These are phyloP conservation scores for Penicillium sp. DNA, from an alignment of 2,329 filamentous ascomycete genomes.

Conservation along the genomic window DNA sequence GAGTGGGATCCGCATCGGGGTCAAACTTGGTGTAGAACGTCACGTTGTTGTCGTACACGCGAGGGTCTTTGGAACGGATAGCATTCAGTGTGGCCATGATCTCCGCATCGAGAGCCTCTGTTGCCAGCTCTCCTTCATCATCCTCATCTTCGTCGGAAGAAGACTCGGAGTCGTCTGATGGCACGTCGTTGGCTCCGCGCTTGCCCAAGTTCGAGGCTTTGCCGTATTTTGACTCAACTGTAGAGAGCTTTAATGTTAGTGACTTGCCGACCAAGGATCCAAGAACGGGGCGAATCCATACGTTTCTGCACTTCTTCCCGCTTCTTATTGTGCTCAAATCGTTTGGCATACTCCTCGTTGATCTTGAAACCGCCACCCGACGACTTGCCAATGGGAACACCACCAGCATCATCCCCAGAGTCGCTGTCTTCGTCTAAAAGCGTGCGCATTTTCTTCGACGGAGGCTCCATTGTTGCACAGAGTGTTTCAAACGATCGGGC, in stretches of 20 bases:
- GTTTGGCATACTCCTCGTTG: conserved; percentile 82
- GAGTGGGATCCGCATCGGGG: conserved; percentile 44
- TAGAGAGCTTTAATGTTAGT: conserved; percentile 3
- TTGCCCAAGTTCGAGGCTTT: conserved; percentile 43
- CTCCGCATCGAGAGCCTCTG: conserved; percentile 77
- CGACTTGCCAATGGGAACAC: conserved; percentile 36
- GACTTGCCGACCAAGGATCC: neutral
- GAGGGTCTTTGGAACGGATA: conserved; percentile 84
- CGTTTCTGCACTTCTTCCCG: conserved; percentile 71
- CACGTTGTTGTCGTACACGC: conserved; percentile 76
- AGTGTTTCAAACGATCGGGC: too few species aligned
- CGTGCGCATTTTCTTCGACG: conserved; percentile 42
- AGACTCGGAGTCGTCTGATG: conserved; percentile 63
- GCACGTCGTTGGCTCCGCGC: conserved; percentile 40
- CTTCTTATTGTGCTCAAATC: conserved; percentile 97
- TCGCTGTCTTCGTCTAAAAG: conserved; percentile 40
- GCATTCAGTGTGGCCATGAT: conserved; percentile 84
- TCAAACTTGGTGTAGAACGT: conserved; percentile 73
- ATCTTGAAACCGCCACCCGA: conserved; percentile 62
- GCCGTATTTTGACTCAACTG: conserved; percentile 86
- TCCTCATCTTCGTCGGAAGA: conserved; percentile 79
- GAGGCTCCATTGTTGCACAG: conserved; percentile 43
- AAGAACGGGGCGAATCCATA: conserved; percentile 22
- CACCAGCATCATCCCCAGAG: conserved; percentile 41
- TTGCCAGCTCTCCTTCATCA: conserved; percentile 82